Evolutionary conservation across 2,329 filamentous ascomycete species (phyloP).

Genomic region (Apiospora sp.): DNA sequence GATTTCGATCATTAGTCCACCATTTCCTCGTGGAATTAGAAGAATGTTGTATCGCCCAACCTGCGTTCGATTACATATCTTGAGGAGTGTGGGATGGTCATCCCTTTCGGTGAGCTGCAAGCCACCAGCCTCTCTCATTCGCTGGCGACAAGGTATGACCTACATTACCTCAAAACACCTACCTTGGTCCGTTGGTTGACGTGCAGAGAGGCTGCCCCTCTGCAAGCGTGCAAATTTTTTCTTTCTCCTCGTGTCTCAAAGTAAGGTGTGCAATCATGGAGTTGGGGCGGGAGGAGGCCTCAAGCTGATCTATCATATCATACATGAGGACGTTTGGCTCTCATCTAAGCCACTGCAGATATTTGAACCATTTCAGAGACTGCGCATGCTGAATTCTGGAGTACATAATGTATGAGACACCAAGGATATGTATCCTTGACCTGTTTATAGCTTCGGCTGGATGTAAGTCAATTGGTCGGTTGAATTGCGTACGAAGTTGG

Average conservation of each 20-base stretch:
- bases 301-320: not conserved
- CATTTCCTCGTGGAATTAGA: too few relatives aligned
- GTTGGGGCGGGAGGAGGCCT: not conserved
- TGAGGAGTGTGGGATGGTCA: not conserved
- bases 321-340: not conserved
- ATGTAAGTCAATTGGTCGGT: not conserved
- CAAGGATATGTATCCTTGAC: not conserved
- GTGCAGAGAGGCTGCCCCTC: not conserved
- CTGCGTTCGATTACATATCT: not conserved
- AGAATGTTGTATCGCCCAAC: not conserved
- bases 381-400: not conserved
- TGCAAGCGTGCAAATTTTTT: not conserved
- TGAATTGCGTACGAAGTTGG: not conserved
- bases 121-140: not conserved
- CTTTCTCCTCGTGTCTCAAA: not conserved
- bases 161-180: not conserved
- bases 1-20: too few relatives aligned
- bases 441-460: not conserved
- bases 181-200: not conserved
- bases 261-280: not conserved
- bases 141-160: not conserved
- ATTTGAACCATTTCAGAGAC: not conserved
- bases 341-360: not conserved
- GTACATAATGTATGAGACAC: not conserved
- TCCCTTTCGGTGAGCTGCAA: slow-evolving; percentile 5